Percentiles rank a stretch among this genome's conserved stretches.
Evolutionary conservation across 768 basidiomycete genomes (phyloP).

Genomic region (Pisolithus microcarpus): DNA sequence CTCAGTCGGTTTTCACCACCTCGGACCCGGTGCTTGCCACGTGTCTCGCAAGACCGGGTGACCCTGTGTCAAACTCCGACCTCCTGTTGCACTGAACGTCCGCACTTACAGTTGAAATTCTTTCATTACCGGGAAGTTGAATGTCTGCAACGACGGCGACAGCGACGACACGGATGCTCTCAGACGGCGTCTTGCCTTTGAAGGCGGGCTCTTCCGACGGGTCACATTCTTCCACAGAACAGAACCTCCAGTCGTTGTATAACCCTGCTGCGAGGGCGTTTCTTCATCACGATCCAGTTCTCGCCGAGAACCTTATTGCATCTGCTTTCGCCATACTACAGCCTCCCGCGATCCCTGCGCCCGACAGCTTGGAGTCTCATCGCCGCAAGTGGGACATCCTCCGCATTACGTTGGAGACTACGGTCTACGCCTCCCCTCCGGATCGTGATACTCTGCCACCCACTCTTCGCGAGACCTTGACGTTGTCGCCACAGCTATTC

Average conservation of each 20-base stretch:
- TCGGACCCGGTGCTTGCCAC: background rate
- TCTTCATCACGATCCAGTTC: conserved; percentile 61
- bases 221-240: conserved; percentile 27
- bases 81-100: too few species aligned
- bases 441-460: conserved; percentile 38
- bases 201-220: conserved; percentile 23
- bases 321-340: conserved; percentile 62
- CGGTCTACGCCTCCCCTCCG: conserved; percentile 54
- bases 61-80: too few species aligned
- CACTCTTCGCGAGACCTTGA: conserved; percentile 43
- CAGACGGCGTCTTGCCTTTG: conserved; percentile 26
- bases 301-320: conserved; percentile 57
- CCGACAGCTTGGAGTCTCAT: conserved; percentile 40
- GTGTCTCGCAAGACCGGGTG: background rate
- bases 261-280: conserved; percentile 74
- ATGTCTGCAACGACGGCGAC: conserved; percentile 48
- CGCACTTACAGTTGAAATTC: conserved; percentile 9
- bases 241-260: conserved; percentile 65
- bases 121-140: background rate
- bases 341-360: conserved; percentile 26
- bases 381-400: conserved; percentile 86
- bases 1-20: too few species aligned
- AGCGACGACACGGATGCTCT: conserved; percentile 7
- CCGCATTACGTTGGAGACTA: conserved; percentile 75
- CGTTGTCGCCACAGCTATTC: conserved; percentile 54